A percentile compares a stretch with the other conserved stretches of the same genome.
These are phyloP conservation scores for Ceratobasidium sp. DNA, from an alignment of 1,284 basidiomycete genomes.

Conservation along the genomic window DNA sequence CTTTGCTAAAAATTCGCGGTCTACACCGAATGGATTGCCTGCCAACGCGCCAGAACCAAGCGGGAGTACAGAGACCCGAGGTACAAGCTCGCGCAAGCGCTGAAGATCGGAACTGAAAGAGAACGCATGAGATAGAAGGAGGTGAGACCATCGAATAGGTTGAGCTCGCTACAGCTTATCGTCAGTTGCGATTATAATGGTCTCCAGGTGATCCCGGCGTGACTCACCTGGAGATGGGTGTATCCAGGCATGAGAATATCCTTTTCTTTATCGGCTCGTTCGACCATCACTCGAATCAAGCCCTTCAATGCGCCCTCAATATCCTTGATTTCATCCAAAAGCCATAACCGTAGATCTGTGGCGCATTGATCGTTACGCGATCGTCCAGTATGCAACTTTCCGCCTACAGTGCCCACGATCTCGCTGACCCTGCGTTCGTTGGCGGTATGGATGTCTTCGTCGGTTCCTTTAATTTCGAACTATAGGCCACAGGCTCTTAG, in stretches of 20 bases:
- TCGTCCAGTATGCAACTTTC: slow-evolving; percentile 95
- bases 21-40: slow-evolving; percentile 94
- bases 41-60: slow-evolving; percentile 95
- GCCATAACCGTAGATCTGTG: slow-evolving; percentile 97
- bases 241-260: slow-evolving; percentile 95
- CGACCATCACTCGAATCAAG: slow-evolving; percentile 88
- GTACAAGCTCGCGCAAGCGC: slow-evolving; percentile 86
- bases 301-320: slow-evolving; percentile 82
- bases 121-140: slow-evolving; percentile 94
- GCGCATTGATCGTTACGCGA: slow-evolving; percentile 98
- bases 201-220: neutral
- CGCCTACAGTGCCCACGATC: slow-evolving; percentile 90
- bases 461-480: slow-evolving; percentile 83
- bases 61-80: slow-evolving; percentile 92
- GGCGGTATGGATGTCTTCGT: slow-evolving; percentile 99
- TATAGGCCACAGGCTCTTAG: slow-evolving; percentile 53
- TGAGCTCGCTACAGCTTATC: slow-evolving; percentile 80
- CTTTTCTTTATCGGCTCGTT: slow-evolving; percentile 92
- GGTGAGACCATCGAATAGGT: slow-evolving; percentile 98
- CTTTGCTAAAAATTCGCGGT: slow-evolving; percentile 87
- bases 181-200: slow-evolving; percentile 30
- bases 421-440: slow-evolving; percentile 96
- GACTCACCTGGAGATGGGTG: slow-evolving; percentile 91
- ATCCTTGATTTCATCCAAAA: slow-evolving; percentile 82
- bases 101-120: slow-evolving; percentile 91